These are phyloP conservation scores for Lachancea quebecensis DNA, from an alignment of 805 yeast species.

Conservation along the genomic window DNA sequence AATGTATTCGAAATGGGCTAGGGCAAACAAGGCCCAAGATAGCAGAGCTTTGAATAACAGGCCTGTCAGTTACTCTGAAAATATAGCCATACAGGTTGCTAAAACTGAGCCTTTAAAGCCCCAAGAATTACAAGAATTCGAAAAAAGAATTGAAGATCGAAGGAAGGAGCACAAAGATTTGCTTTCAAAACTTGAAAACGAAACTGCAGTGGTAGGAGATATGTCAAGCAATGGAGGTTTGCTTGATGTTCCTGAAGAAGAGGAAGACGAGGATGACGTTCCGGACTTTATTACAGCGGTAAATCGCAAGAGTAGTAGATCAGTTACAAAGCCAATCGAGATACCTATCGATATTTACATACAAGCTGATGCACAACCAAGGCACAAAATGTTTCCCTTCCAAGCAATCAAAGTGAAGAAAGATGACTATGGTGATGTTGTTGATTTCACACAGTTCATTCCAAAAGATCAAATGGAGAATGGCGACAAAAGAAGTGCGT, in stretches of 20 bases:
- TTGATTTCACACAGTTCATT: constrained; percentile 58
- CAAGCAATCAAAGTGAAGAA: constrained; percentile 48
- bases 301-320: constrained; percentile 4
- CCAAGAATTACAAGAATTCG: constrained; percentile 44
- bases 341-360: constrained; percentile 27
- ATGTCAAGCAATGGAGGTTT: background rate
- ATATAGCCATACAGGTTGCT: constrained; percentile 34
- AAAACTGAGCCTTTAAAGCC: constrained; percentile 47
- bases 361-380: constrained; percentile 18
- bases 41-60: constrained; percentile 52
- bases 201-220: constrained; percentile 22
- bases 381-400: constrained; percentile 70
- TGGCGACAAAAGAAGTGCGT: constrained; percentile 20
- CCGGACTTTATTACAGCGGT: constrained; percentile 15
- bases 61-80: constrained; percentile 46
- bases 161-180: constrained; percentile 36
- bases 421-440: constrained; percentile 85
- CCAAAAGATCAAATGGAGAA: constrained; percentile 43
- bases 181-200: constrained; percentile 29
- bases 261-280: constrained; percentile 29
- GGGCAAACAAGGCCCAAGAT: constrained; percentile 32
- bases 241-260: constrained; percentile 22
- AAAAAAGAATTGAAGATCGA: constrained; percentile 39
- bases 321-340: constrained; percentile 10
- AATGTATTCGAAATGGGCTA: constrained; percentile 41